These are phyloP conservation scores for Kalmusia sp. DNA, from an alignment of 2,329 filamentous ascomycete species.

Conservation along the genomic window DNA sequence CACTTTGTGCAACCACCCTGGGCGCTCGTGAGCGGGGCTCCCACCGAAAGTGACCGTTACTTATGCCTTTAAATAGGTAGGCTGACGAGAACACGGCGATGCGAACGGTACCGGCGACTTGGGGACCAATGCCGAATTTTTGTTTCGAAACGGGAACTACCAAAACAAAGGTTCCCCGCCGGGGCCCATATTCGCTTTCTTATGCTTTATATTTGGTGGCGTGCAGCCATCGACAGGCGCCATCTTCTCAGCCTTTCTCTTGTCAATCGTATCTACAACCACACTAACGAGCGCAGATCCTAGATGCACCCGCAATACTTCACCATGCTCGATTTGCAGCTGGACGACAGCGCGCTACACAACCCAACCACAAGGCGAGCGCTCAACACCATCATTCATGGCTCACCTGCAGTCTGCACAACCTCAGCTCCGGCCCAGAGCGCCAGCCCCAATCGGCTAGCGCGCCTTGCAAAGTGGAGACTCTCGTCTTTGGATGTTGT, in stretches of 20 bases:
- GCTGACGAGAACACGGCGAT: background rate
- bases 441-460: background rate
- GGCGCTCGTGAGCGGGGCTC: background rate
- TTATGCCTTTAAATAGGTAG: background rate
- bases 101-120: background rate
- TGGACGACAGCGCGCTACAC: background rate
- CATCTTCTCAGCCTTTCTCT: too few species aligned
- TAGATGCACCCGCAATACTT: too few species aligned
- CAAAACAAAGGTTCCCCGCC: background rate
- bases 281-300: too few species aligned
- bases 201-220: too few species aligned
- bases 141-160: background rate
- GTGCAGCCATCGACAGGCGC: too few species aligned
- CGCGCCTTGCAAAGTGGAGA: background rate
- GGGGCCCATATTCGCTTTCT: too few species aligned
- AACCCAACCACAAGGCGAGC: background rate
- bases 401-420: conserved; percentile 2
- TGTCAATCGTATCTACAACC: too few species aligned
- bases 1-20: background rate
- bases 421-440: background rate
- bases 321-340: background rate
- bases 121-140: background rate
- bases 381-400: too few species aligned
- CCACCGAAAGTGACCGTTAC: background rate
- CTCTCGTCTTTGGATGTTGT: background rate